A percentile compares a stretch with the other conserved stretches of the same genome.
These are phyloP conservation scores for Teunomyces barrocoloradensis DNA, from an alignment of 805 yeast species.

Conservation along the genomic window DNA sequence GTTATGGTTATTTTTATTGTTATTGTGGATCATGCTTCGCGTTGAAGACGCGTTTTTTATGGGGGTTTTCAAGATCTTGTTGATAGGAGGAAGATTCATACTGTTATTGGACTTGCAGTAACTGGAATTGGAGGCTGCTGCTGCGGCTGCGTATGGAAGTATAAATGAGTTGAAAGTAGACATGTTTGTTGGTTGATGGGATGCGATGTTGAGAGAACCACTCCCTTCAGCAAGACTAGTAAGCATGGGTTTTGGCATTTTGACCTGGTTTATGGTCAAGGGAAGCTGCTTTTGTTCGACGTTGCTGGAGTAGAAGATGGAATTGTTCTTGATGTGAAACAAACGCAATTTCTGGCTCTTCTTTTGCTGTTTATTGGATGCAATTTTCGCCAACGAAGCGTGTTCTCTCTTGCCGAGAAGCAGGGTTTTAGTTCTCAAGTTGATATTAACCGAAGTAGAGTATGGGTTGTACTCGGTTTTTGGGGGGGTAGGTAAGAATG, in stretches of 20 bases:
- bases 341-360: conserved; percentile 27
- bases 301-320: conserved; percentile 24
- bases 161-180: conserved; percentile 5
- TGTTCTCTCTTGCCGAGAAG: conserved; percentile 8
- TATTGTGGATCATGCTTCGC: conserved; percentile 14
- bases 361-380: conserved; percentile 14
- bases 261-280: conserved; percentile 8
- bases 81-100: conserved; percentile 37
- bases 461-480: conserved; percentile 4
- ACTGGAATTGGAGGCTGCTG: conserved; percentile 7
- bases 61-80: conserved; percentile 44
- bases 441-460: conserved; percentile 21
- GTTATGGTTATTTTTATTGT: conserved; percentile 3
- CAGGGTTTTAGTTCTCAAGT: conserved; percentile 17
- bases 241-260: conserved; percentile 10
- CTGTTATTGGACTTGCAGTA: conserved; percentile 9
- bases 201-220: not conserved
- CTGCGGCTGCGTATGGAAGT: conserved; percentile 3
- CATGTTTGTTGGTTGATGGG: not conserved
- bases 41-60: conserved; percentile 31
- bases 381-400: conserved; percentile 23
- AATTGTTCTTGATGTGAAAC: conserved; percentile 36
- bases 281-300: conserved; percentile 10
- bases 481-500: conserved; percentile 7
- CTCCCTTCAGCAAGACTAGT: conserved; percentile 6